Evolutionary conservation across 192 early-diverging fungal genomes (phyloP), one percentile per base, ranked within the genome.

Genomic region (Gigaspora rosea): DNA sequence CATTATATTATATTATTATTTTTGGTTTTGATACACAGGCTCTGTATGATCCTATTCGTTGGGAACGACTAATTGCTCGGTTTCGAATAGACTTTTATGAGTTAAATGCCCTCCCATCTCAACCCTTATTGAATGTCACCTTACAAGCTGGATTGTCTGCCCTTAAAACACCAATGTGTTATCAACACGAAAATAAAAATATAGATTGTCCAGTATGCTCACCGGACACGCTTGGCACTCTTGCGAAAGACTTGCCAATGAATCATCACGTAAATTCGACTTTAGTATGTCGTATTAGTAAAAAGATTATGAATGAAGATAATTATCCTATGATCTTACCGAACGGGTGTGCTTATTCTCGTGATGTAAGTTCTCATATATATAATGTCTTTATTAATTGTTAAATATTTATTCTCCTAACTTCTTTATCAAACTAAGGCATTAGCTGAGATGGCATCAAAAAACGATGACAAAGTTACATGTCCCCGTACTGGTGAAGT

Each of bases 131-230:
- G n/a, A 87, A 88, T 49, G 88, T 96, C 51, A 91, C 94, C 2
- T 86, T 99, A 49, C 96, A 99, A 75, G 94, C 96, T n/a, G 98
- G 98, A 11, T 85, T 99, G 18, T 91, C 96, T 11, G 96, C 96
- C 7, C 86, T 99, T 57, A 98, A 98, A 79, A 97, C 96, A 0
- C 90, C 90, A 12, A 86, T 91, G 68, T 98, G 97, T 80, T 88
- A 88, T 73, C 86, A 95, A 64, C 77, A 82, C 0, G 89, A 91
- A 0, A 90, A 96, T 80, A 85, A 86, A 52, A 97, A 95, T 80
- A 86, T 96, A 68, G 96, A 99, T 83, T 99, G 98, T 81, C 98
- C 98, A 1, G 93, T 98, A 27, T 99, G 98, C 77, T 90, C 91
- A 67, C 85, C 79, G 1, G 88, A 94, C 11, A 96, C 93, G 7